Evolutionary conservation across 257 asterid species (phyloP), one percentile per base, ranked within the genome.

Genomic region (Pogostemon cablin): DNA sequence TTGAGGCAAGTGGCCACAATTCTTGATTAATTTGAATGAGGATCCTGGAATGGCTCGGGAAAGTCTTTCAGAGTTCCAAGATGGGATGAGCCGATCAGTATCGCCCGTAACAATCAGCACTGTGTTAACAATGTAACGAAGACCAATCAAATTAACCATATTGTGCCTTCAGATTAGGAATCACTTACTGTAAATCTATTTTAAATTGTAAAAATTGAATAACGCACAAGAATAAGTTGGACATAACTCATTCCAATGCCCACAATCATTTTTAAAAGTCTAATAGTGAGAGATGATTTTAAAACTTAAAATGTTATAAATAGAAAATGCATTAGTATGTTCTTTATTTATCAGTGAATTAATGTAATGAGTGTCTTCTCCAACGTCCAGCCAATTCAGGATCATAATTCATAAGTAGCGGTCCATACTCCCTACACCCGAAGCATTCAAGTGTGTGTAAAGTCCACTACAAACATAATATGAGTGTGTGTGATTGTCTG

Each of bases 1-100:
- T 62, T 87, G 97, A 32, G 99, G 99, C 69, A 91, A 70, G 79
- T 95, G 99, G 69, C 99, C 98, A 70, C 98, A 95, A 2, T 88
- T 87, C 89, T 84, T 84, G 86, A 95, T 95, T 60, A 82, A 65
- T 79, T 89, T 90, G 10, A 86, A 83, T 65, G 48, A 65, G 53
- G 93, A 83, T 77, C 96, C 98, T 32, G 96, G 91, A 77, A 95
- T 91, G 75, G 88, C 86, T 78, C 81, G 82, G 38, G 98, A 87
- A 69, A 95, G 95, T 74, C 82, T 89, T 80, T 81, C 79, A 6
- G 97, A 73, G 67, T 95, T 95, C 98, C 99, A 95, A 25, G 90
- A 60, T 0, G 98, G 99, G 38, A 93, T 98, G 42, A 91, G 84
- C 39, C 99, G 95, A 82, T 93, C 99, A 1, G 84, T 85, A 60